Conservation (phyloP, 2,329 filamentous ascomycete genomes). For the Neophaeococcomyces mojaviensis region DNA sequence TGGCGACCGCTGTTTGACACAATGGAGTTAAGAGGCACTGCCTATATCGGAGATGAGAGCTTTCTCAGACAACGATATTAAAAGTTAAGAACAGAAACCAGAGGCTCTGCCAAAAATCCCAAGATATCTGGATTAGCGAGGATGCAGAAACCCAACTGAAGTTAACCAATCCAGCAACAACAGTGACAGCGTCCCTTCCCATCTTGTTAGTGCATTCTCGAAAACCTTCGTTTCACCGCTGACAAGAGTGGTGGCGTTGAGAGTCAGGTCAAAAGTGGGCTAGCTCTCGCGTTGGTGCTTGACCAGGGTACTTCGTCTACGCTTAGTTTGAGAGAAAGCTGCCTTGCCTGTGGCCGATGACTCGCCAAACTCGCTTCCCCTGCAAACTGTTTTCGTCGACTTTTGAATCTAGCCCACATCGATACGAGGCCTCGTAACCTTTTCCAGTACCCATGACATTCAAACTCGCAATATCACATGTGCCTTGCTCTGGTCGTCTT, state of each 20-base stretch:
- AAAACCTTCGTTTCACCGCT: neutral
- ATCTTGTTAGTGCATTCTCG: neutral
- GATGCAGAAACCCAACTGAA: neutral
- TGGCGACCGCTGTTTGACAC: no score
- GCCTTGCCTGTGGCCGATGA: neutral
- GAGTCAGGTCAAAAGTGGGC: no score
- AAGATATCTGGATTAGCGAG: neutral
- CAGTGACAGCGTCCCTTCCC: neutral
- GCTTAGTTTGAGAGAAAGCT: neutral
- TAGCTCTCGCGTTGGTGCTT: no score
- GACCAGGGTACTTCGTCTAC: no score
- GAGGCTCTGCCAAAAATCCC: neutral
- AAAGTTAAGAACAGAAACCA: no score
- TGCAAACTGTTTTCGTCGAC: neutral
- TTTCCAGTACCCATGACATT: neutral
- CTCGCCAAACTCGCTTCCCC: neutral
- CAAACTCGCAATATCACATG: neutral
- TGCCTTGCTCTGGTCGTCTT: no score
- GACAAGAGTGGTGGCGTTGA: constrained; percentile 5
- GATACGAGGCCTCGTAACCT: neutral
- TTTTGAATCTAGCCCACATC: neutral
- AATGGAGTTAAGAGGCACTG: no score
- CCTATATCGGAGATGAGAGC: no score
- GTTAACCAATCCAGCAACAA: neutral
- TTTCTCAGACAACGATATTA: no score